Base-by-base conservation (phyloP, 2,329 filamentous ascomycete species). In the Apiospora aurea region DNA sequence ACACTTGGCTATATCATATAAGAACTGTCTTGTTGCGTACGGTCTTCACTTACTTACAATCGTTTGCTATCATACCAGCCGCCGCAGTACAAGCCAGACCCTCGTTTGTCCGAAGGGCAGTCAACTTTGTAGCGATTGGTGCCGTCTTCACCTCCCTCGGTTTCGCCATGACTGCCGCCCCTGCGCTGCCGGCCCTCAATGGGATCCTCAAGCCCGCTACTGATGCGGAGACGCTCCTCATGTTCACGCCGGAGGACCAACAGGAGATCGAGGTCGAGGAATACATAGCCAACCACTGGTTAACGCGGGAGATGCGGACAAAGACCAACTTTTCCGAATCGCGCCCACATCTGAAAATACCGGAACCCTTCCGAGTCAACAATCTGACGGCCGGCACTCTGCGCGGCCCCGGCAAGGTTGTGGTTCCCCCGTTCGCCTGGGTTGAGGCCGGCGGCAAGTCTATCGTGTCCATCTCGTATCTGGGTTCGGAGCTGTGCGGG, bases 291-390 rank as follows among this genome's bases (percentile, higher is more conserved):
- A 88, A 86, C 66, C 94, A 96, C 83, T 92, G 94, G 0, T 81
- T 97, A n/a, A 88, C 92, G 5, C 80, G 86, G n/a, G 85, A 88
- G 57, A 85, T 98, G 69, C 92, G 95, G 67, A 82, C 83, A 24
- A 87, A 93, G 77, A 85, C 90, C 0, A 88, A 89, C 38, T 93
- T 92, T 81, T 88, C 85, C 46, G 95, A 97, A 81, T 92, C 92
- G 46, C 89, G 96, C 53, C 96, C 96, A 14, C 94, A 97, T 80
- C 85, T 98, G 80, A 96, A 95, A 82, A 93, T 98, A 79, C 95
- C 96, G 0, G 85, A 87, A 38, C 82, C 87, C 2, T 87, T 94
- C 81, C 90, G 93, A 51, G 82, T 83, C 2, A 91, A 94, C 80
- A 97, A 92, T 82, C 87, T 99, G 70, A 98, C 95, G 0, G 94